A percentile compares a stretch with the other conserved stretches of the same genome.
phyloP scores from a whole-genome alignment of 129 eudicot species.

The Solidago caesia region DNA sequence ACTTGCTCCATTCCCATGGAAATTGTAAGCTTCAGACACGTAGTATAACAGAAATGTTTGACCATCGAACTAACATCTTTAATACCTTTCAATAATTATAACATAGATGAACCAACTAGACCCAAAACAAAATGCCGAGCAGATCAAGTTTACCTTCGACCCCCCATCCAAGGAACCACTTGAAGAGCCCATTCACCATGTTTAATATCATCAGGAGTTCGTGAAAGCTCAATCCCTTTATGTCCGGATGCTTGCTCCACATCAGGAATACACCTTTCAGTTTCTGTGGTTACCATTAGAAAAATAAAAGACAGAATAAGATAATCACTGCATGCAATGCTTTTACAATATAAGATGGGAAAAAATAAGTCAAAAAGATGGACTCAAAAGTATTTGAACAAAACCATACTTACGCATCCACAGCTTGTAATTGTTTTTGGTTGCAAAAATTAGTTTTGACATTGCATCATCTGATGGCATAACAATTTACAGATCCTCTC shows the following conservation, averaged over 20 bases:
- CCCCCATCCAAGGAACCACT: conserved; percentile 98
- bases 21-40: neutral
- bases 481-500: conserved; percentile 57
- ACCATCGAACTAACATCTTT: conserved; percentile 3
- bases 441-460: conserved; percentile 45
- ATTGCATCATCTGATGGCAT: conserved; percentile 72
- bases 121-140: neutral
- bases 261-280: conserved; percentile 72
- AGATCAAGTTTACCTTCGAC: conserved; percentile 62
- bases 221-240: conserved; percentile 72
- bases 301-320: neutral
- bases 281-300: conserved; percentile 49
- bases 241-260: conserved; percentile 47
- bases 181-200: conserved; percentile 85
- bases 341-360: neutral
- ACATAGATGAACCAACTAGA: neutral
- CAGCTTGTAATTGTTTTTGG: conserved; percentile 49
- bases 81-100: neutral
- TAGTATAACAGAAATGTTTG: neutral
- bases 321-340: neutral
- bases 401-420: conserved; percentile 53
- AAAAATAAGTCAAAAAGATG: neutral
- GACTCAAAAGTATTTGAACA: neutral
- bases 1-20: neutral
- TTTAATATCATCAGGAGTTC: conserved; percentile 66